These are phyloP conservation scores for Umbelopsis vinacea DNA, from an alignment of 192 early-diverging fungal species.

Conservation along the genomic window DNA sequence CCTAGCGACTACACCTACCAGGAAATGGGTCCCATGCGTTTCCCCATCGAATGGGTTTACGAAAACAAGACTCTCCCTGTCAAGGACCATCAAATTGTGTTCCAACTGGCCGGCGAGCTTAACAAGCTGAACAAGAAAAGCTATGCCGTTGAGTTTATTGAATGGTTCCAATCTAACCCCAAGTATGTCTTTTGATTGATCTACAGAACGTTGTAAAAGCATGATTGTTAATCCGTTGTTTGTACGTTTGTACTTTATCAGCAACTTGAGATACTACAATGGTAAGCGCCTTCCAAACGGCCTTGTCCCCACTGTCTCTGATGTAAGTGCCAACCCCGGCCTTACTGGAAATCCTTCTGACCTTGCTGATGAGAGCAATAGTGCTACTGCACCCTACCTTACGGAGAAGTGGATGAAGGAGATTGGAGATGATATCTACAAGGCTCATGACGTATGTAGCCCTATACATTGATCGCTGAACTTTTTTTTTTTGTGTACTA, in stretches of 20 bases:
- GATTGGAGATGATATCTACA: conserved; percentile 25
- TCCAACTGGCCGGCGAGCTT: conserved; percentile 31
- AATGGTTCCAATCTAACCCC: conserved; percentile 3
- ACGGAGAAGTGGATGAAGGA: conserved; percentile 16
- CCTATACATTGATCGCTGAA: background rate
- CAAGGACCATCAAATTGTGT: conserved; percentile 36
- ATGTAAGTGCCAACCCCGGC: background rate
- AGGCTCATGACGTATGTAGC: conserved; percentile 1
- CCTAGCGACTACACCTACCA: conserved; percentile 16
- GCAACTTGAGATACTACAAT: conserved; percentile 24
- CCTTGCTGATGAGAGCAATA: background rate
- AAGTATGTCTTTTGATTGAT: conserved; percentile 27
- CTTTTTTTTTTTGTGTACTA: background rate
- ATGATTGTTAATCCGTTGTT: background rate
- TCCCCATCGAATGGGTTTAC: conserved; percentile 17
- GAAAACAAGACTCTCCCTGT: conserved; percentile 26
- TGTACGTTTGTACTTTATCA: background rate
- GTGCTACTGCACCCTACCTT: background rate
- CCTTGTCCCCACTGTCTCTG: conserved; percentile 16
- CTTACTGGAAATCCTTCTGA: background rate
- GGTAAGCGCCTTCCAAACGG: conserved; percentile 30
- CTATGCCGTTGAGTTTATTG: conserved; percentile 24
- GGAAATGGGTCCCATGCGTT: conserved; percentile 34
- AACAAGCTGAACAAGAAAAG: conserved; percentile 22
- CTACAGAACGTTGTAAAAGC: background rate